Evolutionary conservation across 257 asterid genomes (phyloP).

Genomic region (Lycium barbarum): DNA sequence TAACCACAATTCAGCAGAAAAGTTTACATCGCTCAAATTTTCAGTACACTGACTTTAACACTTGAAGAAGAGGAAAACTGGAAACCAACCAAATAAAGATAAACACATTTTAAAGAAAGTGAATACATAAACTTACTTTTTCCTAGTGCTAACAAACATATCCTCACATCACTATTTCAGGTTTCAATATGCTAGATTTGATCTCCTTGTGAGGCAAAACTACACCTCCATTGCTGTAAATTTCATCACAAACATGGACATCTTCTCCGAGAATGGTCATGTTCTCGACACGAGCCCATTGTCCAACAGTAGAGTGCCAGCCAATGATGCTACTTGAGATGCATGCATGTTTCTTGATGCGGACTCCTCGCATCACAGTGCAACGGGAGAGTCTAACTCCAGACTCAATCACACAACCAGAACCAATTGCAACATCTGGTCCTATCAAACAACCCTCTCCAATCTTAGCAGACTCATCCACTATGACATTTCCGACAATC

Average conservation of each 20-base stretch:
- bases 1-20: background rate
- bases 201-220: constrained; percentile 61
- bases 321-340: constrained; percentile 45
- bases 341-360: constrained; percentile 70
- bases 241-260: constrained; percentile 43
- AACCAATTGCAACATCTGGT: constrained; percentile 80
- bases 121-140: background rate
- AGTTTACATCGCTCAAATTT: background rate
- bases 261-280: constrained; percentile 52
- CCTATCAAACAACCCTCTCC: constrained; percentile 85
- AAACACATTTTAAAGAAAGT: background rate
- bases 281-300: constrained; percentile 48
- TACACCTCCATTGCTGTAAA: constrained; percentile 47
- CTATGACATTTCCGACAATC: constrained; percentile 67
- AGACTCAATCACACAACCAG: constrained; percentile 69
- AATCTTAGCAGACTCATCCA: constrained; percentile 67
- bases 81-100: background rate
- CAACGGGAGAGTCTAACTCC: constrained; percentile 82
- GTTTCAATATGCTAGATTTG: constrained; percentile 46
- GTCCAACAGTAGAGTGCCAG: constrained; percentile 51
- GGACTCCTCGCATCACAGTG: constrained; percentile 77
- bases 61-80: constrained; percentile 19
- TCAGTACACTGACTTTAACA: background rate
- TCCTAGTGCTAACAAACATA: constrained; percentile 22
- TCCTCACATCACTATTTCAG: constrained; percentile 50